These are phyloP conservation scores for Colletotrichum orchidophilum DNA, from an alignment of 2,329 filamentous ascomycete genomes.

Conservation along the genomic window DNA sequence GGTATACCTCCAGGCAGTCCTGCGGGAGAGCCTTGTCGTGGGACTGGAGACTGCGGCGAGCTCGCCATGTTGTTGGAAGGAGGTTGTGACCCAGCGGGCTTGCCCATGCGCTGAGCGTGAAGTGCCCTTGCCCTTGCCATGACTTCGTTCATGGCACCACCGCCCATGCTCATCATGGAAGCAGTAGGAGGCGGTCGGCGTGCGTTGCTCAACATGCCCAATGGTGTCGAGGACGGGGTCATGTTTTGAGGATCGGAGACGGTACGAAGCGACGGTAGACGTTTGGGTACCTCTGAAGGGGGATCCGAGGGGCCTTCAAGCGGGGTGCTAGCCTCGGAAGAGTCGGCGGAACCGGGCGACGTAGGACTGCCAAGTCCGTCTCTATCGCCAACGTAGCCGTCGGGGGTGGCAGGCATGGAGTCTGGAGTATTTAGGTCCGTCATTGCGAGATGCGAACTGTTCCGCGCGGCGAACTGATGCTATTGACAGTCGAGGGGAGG, in stretches of 20 bases:
- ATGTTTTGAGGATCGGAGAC: slow-evolving; percentile 71
- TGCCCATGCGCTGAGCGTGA: slow-evolving; percentile 55
- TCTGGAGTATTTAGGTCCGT: slow-evolving; percentile 40
- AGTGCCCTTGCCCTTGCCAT: slow-evolving; percentile 60
- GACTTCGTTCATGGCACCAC: slow-evolving; percentile 47
- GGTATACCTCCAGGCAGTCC: slow-evolving; percentile 55
- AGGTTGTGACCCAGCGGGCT: slow-evolving; percentile 40
- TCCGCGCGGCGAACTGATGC: neutral
- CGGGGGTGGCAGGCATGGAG: slow-evolving; percentile 56
- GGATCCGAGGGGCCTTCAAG: slow-evolving; percentile 50
- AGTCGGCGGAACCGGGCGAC: slow-evolving; percentile 56
- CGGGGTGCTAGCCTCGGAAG: slow-evolving; percentile 59
- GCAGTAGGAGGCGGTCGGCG: slow-evolving; percentile 59
- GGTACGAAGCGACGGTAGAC: slow-evolving; percentile 68
- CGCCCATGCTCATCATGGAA: slow-evolving; percentile 39
- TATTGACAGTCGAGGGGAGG: neutral
- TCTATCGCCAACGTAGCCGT: slow-evolving; percentile 49
- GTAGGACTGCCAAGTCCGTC: slow-evolving; percentile 48
- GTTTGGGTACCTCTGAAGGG: slow-evolving; percentile 52
- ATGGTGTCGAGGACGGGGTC: slow-evolving; percentile 84
- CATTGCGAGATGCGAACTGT: slow-evolving; percentile 12
- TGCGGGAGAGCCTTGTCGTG: slow-evolving; percentile 36
- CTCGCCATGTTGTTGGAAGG: slow-evolving; percentile 42
- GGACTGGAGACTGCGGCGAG: slow-evolving; percentile 40
- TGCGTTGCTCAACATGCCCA: slow-evolving; percentile 77